phyloP scores from a whole-genome alignment of 192 early-diverging fungal species.

The Umbelopsis vinacea region DNA sequence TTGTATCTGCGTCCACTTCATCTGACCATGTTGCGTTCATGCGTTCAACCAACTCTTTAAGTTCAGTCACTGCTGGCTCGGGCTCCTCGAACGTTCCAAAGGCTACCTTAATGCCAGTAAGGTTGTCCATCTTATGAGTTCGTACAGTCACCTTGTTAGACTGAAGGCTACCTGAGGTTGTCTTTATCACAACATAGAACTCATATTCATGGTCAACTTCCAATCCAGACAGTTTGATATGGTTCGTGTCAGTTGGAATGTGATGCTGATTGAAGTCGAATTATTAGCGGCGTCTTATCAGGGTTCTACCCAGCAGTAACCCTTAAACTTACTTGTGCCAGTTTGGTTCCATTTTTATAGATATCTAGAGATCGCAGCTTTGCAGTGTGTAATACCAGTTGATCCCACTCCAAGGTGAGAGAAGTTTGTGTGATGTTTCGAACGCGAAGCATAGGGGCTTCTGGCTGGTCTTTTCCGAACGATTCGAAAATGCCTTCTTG shows the following conservation, averaged over 20 bases:
- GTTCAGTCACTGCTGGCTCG: conserved; percentile 70
- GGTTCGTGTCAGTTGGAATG: conserved; percentile 50
- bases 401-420: conserved; percentile 89
- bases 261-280: conserved; percentile 27
- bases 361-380: conserved; percentile 87
- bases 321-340: conserved; percentile 59
- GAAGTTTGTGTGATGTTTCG: conserved; percentile 86
- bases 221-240: conserved; percentile 85
- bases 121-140: conserved; percentile 95
- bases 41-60: conserved; percentile 75
- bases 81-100: conserved; percentile 88
- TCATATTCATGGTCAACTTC: conserved; percentile 91
- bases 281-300: neutral
- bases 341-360: conserved; percentile 85
- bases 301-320: conserved; percentile 19
- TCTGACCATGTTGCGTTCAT: conserved; percentile 92
- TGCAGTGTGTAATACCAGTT: conserved; percentile 80
- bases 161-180: conserved; percentile 83
- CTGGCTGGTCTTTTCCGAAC: conserved; percentile 81
- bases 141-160: conserved; percentile 77
- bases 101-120: conserved; percentile 95
- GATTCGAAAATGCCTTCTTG: conserved; percentile 84
- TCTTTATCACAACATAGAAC: conserved; percentile 88
- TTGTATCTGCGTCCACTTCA: conserved; percentile 83
- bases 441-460: conserved; percentile 76